Evolutionary conservation across 2,329 filamentous ascomycete species (phyloP), one percentile per base, ranked within the genome.

Genomic region (Tolypocladium ophioglossoides): DNA sequence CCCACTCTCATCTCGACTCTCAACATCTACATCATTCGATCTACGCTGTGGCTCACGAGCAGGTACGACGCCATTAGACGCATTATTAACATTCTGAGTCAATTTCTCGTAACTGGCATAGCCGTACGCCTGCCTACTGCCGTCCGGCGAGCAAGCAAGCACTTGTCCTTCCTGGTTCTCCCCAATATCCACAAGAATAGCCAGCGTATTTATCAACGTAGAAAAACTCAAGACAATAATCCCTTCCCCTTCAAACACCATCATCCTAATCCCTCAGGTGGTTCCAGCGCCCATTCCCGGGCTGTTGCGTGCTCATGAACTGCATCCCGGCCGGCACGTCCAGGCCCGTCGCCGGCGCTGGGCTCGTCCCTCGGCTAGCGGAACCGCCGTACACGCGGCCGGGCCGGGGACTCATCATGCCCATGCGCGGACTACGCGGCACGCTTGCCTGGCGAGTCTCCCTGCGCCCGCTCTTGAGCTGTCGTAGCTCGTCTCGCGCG

Each of bases 381-480:
- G 70, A 67, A 52, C 73, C 70, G 16, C 68, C 65, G 30, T 67
- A 66, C n/a, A 55, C 61, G 35, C 66, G 64, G 12, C 60, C 64
- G 6, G 64, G 53, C n/a, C 68, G 69, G 2, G 79, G 79, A 57
- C 79, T 82, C 70, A 80, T 76, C 52, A 80, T 68, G 35, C 74
- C 71, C 58, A 77, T 69, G 8, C 78, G 73, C n/a, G 80, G 80
- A 61, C 79, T 83, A 24, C 78, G 76, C 51, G 80, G 80, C 24
- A 81, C 78, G 59, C 79, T 83, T 52, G 69, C 72, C 61, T 78
- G 75, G 38, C 80, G 70, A 4, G 80, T 83, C 64, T 82, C 79
- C 48, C 80, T 71, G 7, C 80, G 74, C 20, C 72, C 74, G 56
- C 72, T 78, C 61, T 73, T 77, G 41, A 76, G 63, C 41, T 67